Percentiles rank a stretch among this genome's conserved stretches.
phyloP scores from a whole-genome alignment of 768 basidiomycete genomes.

The Mycena albidolilacea region DNA sequence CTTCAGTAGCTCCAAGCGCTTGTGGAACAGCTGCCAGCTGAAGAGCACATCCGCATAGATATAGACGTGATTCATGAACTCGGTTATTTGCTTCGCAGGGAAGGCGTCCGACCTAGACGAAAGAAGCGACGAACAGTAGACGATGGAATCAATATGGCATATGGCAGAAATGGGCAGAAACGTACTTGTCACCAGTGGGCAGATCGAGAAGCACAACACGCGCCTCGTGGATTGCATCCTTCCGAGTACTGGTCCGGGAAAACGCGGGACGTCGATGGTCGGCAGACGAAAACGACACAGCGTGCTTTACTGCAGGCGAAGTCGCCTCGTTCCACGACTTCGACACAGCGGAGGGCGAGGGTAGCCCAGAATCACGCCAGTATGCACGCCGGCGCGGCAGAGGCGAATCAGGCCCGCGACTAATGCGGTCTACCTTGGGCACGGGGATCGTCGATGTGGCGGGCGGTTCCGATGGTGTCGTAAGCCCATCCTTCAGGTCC shows the following conservation, averaged over 20 bases:
- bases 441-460: slow-evolving; percentile 40
- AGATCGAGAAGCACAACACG: slow-evolving; percentile 52
- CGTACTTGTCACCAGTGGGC: slow-evolving; percentile 36
- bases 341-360: slow-evolving; percentile 54
- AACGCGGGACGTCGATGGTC: slow-evolving; percentile 59
- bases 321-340: slow-evolving; percentile 71
- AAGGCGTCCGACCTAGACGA: slow-evolving; percentile 46
- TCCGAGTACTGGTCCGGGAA: slow-evolving; percentile 55
- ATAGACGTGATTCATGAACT: slow-evolving; percentile 69
- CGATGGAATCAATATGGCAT: slow-evolving; percentile 4
- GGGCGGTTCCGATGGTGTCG: slow-evolving; percentile 54
- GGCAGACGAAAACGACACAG: slow-evolving; percentile 60
- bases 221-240: slow-evolving; percentile 51
- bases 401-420: slow-evolving; percentile 47
- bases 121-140: slow-evolving; percentile 24
- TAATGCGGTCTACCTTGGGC: slow-evolving; percentile 44
- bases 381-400: slow-evolving; percentile 43
- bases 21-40: slow-evolving; percentile 79
- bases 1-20: slow-evolving; percentile 83
- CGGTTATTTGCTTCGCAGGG: slow-evolving; percentile 56
- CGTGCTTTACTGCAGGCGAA: slow-evolving; percentile 50
- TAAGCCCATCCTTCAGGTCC: slow-evolving; percentile 63
- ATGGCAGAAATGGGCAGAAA: background rate
- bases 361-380: slow-evolving; percentile 45
- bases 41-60: slow-evolving; percentile 84